These are phyloP conservation scores for Botrytis sinoallii DNA, from an alignment of 2,329 filamentous ascomycete species.

Conservation along the genomic window DNA sequence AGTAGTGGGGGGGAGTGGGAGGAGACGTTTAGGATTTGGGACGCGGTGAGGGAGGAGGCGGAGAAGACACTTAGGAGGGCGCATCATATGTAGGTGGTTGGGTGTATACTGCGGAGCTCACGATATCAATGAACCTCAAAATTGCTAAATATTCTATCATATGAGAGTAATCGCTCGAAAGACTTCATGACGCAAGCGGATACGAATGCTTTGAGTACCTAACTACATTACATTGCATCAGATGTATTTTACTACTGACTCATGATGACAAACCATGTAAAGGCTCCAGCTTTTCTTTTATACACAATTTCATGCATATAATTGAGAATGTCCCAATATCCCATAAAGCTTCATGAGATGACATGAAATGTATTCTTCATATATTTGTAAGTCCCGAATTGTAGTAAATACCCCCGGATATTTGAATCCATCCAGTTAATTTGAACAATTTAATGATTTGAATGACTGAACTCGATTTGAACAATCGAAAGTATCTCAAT, in stretches of 20 bases:
- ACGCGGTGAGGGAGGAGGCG: no score
- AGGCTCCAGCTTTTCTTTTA: no score
- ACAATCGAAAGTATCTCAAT: no score
- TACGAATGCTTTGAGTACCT: neutral
- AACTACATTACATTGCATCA: neutral
- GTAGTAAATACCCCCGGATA: accelerated
- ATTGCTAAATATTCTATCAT: accelerated
- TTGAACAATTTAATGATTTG: neutral
- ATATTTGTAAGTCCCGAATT: accelerated
- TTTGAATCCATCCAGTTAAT: no score
- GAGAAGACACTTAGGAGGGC: no score
- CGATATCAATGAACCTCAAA: neutral
- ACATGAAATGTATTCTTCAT: neutral
- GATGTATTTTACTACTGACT: no score
- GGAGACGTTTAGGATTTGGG: neutral
- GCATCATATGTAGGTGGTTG: neutral
- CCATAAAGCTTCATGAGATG: accelerated
- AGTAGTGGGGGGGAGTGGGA: neutral
- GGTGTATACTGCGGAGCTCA: neutral
- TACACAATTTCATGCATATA: neutral
- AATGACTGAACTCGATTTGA: no score
- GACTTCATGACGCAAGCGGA: neutral
- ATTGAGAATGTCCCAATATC: accelerated
- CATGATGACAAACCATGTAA: no score
- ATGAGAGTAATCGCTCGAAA: accelerated